These are phyloP conservation scores for Kalanchoe fedtschenkoi DNA, from an alignment of 164 flowering plant genomes.

Conservation along the genomic window DNA sequence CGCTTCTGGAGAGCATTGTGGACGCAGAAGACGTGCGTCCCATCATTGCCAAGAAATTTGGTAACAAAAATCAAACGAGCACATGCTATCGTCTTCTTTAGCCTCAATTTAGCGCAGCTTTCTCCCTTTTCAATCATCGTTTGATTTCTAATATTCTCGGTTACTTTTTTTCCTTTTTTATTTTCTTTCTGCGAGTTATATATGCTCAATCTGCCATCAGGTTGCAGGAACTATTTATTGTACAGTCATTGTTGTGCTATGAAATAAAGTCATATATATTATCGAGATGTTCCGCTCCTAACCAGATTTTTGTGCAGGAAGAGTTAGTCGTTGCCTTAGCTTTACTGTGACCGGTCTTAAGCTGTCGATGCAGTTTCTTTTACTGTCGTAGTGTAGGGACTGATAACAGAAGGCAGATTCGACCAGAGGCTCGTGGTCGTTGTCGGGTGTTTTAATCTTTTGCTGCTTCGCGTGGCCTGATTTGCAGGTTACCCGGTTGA, in stretches of 20 bases:
- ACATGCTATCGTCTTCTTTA: slow-evolving; percentile 9
- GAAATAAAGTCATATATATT: not conserved
- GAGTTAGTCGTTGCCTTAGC: too few relatives aligned
- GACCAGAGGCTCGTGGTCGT: too few relatives aligned
- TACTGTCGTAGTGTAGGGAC: too few relatives aligned
- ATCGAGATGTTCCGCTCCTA: too few relatives aligned
- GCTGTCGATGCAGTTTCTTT: too few relatives aligned
- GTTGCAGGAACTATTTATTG: not conserved
- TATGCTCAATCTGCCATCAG: not conserved
- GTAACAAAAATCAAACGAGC: slow-evolving; percentile 57
- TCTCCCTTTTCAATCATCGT: not conserved
- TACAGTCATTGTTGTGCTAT: not conserved
- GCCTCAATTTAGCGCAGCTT: not conserved
- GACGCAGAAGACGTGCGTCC: slow-evolving; percentile 93
- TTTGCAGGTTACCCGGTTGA: too few relatives aligned
- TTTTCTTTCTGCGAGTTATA: not conserved
- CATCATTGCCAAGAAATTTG: slow-evolving; percentile 73
- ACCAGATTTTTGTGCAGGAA: too few relatives aligned
- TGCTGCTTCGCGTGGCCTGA: too few relatives aligned
- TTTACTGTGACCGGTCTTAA: too few relatives aligned
- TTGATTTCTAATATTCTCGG: not conserved
- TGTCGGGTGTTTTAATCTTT: too few relatives aligned
- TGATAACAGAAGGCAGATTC: too few relatives aligned
- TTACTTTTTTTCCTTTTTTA: not conserved
- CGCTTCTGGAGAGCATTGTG: slow-evolving; percentile 63